Percentiles rank a stretch among this genome's conserved stretches.
Conservation (phyloP, 176 grass and related monocot species). For the Microstegium vimineum region DNA sequence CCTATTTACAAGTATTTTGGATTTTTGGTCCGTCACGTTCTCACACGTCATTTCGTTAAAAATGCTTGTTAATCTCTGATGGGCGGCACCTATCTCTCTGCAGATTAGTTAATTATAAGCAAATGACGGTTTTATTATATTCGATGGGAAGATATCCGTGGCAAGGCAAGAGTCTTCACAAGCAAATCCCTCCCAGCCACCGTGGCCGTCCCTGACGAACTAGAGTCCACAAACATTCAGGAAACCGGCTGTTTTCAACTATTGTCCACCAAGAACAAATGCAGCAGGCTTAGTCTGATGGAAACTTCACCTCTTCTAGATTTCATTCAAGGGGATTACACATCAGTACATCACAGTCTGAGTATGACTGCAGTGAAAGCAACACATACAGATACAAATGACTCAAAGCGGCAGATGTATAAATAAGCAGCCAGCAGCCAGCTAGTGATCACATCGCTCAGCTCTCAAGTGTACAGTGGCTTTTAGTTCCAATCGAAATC, state of each 20-base stretch:
- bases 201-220: neutral
- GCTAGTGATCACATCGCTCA: neutral
- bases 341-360: neutral
- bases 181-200: neutral
- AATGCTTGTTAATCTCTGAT: conserved; percentile 19
- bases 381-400: neutral
- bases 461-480: neutral
- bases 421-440: conserved; percentile 14
- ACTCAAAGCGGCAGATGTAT: neutral
- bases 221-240: neutral
- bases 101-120: conserved; percentile 14
- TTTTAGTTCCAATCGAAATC: too few relatives aligned
- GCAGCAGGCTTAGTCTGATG: neutral
- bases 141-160: neutral
- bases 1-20: neutral
- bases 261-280: neutral
- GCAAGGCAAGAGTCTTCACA: neutral
- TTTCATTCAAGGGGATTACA: neutral
- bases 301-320: neutral
- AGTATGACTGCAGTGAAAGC: conserved; percentile 12
- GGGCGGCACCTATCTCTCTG: neutral
- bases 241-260: neutral
- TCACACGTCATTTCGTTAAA: neutral
- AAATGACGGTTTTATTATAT: conserved; percentile 23
- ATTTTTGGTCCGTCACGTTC: conserved; percentile 2